Percentiles rank a stretch among this genome's conserved stretches.
Evolutionary conservation across 306 rosid genomes (phyloP).

Genomic region (Glycine latifolia): DNA sequence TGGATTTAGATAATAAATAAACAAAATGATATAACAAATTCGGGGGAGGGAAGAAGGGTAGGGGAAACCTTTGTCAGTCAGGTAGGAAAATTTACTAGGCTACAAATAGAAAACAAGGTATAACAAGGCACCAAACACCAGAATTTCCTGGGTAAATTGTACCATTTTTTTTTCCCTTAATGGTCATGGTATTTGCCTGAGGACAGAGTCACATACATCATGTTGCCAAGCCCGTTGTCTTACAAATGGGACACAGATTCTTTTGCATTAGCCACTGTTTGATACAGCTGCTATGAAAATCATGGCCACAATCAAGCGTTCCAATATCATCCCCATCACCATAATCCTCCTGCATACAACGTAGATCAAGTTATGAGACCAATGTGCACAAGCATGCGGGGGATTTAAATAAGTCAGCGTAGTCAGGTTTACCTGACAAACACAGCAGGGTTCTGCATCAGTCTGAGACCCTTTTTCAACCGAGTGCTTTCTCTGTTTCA

Average conservation of each 20-base stretch:
- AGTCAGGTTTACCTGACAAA: slow-evolving; percentile 73
- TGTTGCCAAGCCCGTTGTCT: slow-evolving; percentile 71
- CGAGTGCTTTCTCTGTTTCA: slow-evolving; percentile 59
- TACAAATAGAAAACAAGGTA: slow-evolving; percentile 22
- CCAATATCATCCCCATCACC: slow-evolving; percentile 72
- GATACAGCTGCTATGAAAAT: slow-evolving; percentile 68
- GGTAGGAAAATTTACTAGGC: slow-evolving; percentile 28
- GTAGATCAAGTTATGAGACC: slow-evolving; percentile 27
- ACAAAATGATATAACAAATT: slow-evolving; percentile 43
- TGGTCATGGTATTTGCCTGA: slow-evolving; percentile 39
- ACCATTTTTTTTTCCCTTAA: slow-evolving; percentile 37
- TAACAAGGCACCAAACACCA: slow-evolving; percentile 35
- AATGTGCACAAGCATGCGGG: slow-evolving; percentile 1
- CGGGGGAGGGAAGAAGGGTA: background rate
- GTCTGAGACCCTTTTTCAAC: slow-evolving; percentile 45
- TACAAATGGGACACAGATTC: slow-evolving; percentile 90
- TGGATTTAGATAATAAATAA: slow-evolving; percentile 55
- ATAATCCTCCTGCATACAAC: slow-evolving; percentile 72
- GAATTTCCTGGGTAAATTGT: slow-evolving; percentile 14
- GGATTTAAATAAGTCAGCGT: background rate
- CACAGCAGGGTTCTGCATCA: slow-evolving; percentile 82
- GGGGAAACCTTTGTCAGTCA: slow-evolving; percentile 23
- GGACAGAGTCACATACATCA: slow-evolving; percentile 51
- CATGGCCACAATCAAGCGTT: slow-evolving; percentile 79
- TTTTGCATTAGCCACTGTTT: slow-evolving; percentile 82